Conservation (phyloP, 2,329 filamentous ascomycete genomes). For the Raffaelea ambrosiae region DNA sequence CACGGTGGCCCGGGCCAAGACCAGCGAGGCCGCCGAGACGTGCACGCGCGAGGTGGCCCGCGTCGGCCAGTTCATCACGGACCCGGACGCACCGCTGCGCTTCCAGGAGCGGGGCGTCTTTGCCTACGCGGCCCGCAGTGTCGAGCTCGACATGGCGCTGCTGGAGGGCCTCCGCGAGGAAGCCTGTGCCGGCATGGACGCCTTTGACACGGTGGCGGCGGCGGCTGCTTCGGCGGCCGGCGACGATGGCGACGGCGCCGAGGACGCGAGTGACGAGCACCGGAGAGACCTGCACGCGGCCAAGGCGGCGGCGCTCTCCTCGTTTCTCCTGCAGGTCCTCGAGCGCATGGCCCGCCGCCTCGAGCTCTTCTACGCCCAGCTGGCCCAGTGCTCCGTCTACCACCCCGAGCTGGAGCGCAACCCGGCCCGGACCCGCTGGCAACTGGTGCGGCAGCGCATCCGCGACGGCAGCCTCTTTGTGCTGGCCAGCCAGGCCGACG, state of each 20-base stretch:
- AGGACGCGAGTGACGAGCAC: too few species aligned
- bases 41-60: conserved; percentile 40
- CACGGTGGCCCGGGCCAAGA: conserved; percentile 32
- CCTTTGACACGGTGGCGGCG: conserved; percentile 35
- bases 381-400: conserved; percentile 40
- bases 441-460: conserved; percentile 37
- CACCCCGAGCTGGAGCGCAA: conserved; percentile 43
- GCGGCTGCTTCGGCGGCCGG: conserved; percentile 22
- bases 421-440: conserved; percentile 43
- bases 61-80: conserved; percentile 39
- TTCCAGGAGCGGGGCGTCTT: conserved; percentile 45
- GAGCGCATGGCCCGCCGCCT: conserved; percentile 45
- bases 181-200: conserved; percentile 45
- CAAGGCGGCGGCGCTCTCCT: conserved; percentile 27
- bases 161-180: conserved; percentile 45
- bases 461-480: conserved; percentile 44
- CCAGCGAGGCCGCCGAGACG: conserved; percentile 33
- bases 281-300: too few species aligned
- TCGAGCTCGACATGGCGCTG: conserved; percentile 42
- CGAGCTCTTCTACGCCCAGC: conserved; percentile 41
- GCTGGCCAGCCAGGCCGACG: conserved; percentile 25
- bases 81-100: conserved; percentile 32
- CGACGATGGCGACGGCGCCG: background rate
- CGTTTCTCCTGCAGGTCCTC: conserved; percentile 41
- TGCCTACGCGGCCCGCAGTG: conserved; percentile 37